A percentile compares a stretch with the other conserved stretches of the same genome.
Conservation (phyloP, 768 basidiomycete genomes). For the Suillus subluteus region DNA sequence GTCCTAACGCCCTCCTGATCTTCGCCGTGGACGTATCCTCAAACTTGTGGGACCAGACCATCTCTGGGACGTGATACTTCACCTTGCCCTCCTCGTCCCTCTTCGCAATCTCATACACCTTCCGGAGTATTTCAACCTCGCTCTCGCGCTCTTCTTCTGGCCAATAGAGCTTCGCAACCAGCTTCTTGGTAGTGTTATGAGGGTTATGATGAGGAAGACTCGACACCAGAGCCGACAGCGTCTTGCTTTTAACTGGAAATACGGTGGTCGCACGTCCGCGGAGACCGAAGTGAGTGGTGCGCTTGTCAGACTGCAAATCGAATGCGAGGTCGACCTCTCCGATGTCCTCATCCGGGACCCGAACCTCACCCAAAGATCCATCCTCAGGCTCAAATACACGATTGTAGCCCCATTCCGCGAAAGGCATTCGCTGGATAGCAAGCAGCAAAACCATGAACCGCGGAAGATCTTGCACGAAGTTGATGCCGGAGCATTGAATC, state of each 20-base stretch:
- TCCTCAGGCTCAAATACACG: background rate
- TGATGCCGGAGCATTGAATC: conserved; percentile 17
- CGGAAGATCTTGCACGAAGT: conserved; percentile 21
- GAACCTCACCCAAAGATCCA: background rate
- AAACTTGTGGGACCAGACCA: conserved; percentile 2
- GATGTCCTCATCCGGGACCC: background rate
- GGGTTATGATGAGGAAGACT: background rate
- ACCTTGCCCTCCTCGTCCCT: background rate
- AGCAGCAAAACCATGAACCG: conserved; percentile 18
- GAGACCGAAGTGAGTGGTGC: conserved; percentile 13
- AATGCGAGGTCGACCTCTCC: conserved; percentile 1
- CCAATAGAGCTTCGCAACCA: conserved; percentile 1
- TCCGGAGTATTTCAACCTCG: background rate
- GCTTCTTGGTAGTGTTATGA: background rate
- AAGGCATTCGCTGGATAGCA: conserved; percentile 15
- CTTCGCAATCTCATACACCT: background rate
- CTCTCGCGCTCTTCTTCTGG: background rate
- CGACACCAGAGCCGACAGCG: background rate
- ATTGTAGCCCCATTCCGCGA: conserved; percentile 19
- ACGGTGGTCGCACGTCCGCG: conserved; percentile 16
- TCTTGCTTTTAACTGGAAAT: background rate
- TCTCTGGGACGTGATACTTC: background rate
- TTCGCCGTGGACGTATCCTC: background rate
- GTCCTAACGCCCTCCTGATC: background rate
- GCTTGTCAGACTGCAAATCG: background rate